Base-by-base conservation (phyloP, 1,284 basidiomycete species). In the Sporisorium exsertum region DNA sequence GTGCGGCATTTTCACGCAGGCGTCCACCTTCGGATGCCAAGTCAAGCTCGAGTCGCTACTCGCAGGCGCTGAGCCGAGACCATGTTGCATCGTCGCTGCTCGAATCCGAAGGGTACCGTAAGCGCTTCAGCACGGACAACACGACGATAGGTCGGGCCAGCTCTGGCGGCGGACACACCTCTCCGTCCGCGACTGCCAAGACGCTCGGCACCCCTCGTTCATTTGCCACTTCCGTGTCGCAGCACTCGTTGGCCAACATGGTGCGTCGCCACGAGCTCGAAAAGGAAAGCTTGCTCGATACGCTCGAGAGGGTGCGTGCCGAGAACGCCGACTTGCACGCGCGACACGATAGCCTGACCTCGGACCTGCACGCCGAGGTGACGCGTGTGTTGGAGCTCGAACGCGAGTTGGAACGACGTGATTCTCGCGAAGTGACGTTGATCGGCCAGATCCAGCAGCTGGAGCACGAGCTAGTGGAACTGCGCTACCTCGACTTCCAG, bases 321-420 rank as follows among this genome's bases (percentile, higher is more conserved):
- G 79, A 80, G 57, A 64, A 67, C 9, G 53, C 57, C 22, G 72
- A 68, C 9, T 40, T 80, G 45, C 71, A 73, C 20, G 53, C 60
- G n/a, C 62, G 65, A 16, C 69, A 81, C 55, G 60, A 71, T 13
- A 53, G 64, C 33, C 59, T 80, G 32, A 68, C 74, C 9, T 63
- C 71, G n/a, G 78, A 81, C 49, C 58, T 81, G 42, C 78, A 81
- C 49, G 78, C 69, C 26, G 79, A 81, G 54, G 79, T 81, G 29
- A 81, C 78, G 16, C 64, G 78, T 9, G 79, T 80, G 45, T 43
- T 81, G 26, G 78, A 81, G 53, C 59, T 81, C 22, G 73, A 81
- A 46, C 54, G 78, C 16, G 76, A 81, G 40, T 63, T 81, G n/a
- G 72, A 80, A 43, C 73, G 73, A 33, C 61, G 71, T 15, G 61